These are phyloP conservation scores for Nicotiana knightiana DNA, from an alignment of 257 asterid genomes.

Conservation along the genomic window DNA sequence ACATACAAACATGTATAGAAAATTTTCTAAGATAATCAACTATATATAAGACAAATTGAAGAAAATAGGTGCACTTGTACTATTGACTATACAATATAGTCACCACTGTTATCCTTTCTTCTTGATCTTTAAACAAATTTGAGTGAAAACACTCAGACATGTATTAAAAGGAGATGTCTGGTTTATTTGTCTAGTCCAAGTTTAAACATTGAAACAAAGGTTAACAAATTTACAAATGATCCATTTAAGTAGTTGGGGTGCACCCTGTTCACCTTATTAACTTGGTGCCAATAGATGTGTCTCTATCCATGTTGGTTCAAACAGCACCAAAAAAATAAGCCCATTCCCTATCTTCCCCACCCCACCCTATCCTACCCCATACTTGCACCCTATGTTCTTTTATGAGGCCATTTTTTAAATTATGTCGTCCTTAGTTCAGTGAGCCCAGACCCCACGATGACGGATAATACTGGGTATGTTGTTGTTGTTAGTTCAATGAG, in stretches of 20 bases:
- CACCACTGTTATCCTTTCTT: not conserved
- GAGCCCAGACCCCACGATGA: too few species aligned
- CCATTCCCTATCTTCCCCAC: not conserved
- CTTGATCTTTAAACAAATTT: not conserved
- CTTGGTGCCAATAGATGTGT: conserved; percentile 15
- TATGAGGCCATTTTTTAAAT: not conserved
- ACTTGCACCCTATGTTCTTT: not conserved
- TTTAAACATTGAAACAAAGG: conserved; percentile 7
- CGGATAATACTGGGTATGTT: too few species aligned
- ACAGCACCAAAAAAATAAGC: not conserved
- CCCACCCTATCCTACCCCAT: not conserved
- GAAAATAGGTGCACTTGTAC: not conserved
- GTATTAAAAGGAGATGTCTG: not conserved
- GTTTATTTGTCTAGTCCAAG: conserved; percentile 2
- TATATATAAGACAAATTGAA: not conserved
- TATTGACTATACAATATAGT: not conserved
- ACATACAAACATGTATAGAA: too few species aligned
- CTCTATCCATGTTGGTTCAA: conserved; percentile 30
- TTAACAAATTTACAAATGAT: conserved; percentile 1
- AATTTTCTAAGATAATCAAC: too few species aligned
- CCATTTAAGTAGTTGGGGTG: conserved; percentile 9
- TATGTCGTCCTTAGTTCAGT: not conserved
- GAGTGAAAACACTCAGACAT: not conserved
- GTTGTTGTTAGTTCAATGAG: too few species aligned
- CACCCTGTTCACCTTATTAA: conserved; percentile 26